Evolutionary conservation across 2,329 filamentous ascomycete genomes (phyloP), one percentile per base, ranked within the genome.

Genomic region (Colletotrichum musae): DNA sequence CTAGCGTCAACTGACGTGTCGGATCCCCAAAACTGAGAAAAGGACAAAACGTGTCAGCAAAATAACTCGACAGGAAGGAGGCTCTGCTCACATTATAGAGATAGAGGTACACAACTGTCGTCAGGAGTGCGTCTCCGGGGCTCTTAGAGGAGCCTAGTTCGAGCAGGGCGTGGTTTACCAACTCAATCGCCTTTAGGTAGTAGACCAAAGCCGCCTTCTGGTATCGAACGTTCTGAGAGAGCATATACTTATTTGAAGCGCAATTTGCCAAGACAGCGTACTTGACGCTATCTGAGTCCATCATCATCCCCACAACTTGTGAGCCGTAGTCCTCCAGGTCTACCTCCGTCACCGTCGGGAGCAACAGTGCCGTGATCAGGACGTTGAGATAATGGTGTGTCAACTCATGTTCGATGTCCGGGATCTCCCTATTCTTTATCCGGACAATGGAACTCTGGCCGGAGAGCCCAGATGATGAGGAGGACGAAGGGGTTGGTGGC

Each of bases 211-310:
- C 48, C 1, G 24, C 16, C 7, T n/a, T 63, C 16, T 63, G 59
- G 16, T 63, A 63, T 5, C 45, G 57, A 6, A 28, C n/a, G 10
- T 59, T 10, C 26, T 18, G 26, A 15, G 43, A 47, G 10, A 59
- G 57, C 57, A 59, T 59, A 39, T n/a, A 54, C 24, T 63, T 53
- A 28, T 54, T 45, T 7, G 59, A 63, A 4, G 36, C 50, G 15
- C 32, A 53, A 9, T 54, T 63, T 7, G 50, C 50, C 24, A 56
- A 3, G n/a, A 53, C 24, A 16, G 57, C 57, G 36, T 48, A 48
- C 45, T 50, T 59, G 1, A 59, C 57, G 43, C 57, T 59, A 5
- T 59, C 26, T 6, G 26, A 59, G 32, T 26, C 21, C 45, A 59
- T 48, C 57, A 59, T 59, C 43, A 59, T 48, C 2, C 45, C 26